Evolutionary conservation across 1,284 basidiomycete genomes (phyloP), one percentile per base, ranked within the genome.

Genomic region (Sphagnurus paluster): DNA sequence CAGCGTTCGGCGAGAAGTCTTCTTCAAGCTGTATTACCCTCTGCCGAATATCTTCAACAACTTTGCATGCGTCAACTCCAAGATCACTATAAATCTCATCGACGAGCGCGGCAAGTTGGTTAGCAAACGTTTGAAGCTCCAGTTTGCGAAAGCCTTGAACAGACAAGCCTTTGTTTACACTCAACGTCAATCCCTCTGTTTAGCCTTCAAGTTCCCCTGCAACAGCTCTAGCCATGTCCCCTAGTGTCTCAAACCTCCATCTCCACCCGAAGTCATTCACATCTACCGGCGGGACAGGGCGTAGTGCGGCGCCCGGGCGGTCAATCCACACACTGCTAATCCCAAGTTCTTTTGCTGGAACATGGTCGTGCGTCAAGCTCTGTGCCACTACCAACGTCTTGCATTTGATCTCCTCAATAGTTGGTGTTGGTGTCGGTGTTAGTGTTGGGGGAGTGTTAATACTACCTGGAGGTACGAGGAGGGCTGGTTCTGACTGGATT

Each of bases 41-140:
- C 8, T 57, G 64, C 80, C 79, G 84, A 16, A 85, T 74, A 7
- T 65, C 69, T 56, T 84, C 79, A 25, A 78, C 76, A 3, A 69
- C 60, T 9, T 46, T 57, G 66, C 72, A 79, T 0, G 61, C 54
- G 7, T 71, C 62, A 0, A 68, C 65, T 0, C 67, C 73, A 8
- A 67, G 66, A 10, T 62, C 43, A 11, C 80, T 67, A 2, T 62
- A 63, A 21, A 80, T 66, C 39, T 67, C 68, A 54, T 88, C 72
- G 2, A 87, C 77, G 7, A 87, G 61, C 21, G 66, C 62, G 0
- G 68, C 73, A 16, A 87, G 69, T 0, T 72, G 69, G 10, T 77
- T 58, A 5, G 89, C 85, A 55, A 89, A 89, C 2, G 59, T 58
- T 11, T 69, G 68, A 58, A 88, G 89, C 81, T 85, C 87, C 87